These are phyloP conservation scores for Pseudodiploospora longispora DNA, from an alignment of 2,329 filamentous ascomycete genomes.

Conservation along the genomic window DNA sequence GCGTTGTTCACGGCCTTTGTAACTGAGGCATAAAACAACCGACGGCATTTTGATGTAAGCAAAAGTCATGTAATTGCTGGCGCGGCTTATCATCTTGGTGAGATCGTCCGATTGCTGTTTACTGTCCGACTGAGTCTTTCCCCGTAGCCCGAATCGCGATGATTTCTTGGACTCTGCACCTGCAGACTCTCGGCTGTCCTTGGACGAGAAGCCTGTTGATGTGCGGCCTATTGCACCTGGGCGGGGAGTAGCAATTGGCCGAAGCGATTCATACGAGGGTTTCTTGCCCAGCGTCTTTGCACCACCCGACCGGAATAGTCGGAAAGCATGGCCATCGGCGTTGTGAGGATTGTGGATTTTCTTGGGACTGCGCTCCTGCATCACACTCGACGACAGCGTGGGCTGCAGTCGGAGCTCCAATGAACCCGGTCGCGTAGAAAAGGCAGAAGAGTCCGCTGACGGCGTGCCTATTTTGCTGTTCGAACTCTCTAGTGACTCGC, in stretches of 20 bases:
- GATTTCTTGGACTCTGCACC: slow-evolving; percentile 36
- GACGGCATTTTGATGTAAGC: slow-evolving; percentile 92
- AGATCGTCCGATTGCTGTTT: slow-evolving; percentile 75
- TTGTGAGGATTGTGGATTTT: slow-evolving; percentile 42
- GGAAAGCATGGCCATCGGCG: slow-evolving; percentile 41
- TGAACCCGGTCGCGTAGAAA: slow-evolving; percentile 58
- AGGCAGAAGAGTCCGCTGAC: slow-evolving; percentile 35
- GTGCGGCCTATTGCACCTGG: slow-evolving; percentile 36
- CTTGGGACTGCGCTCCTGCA: slow-evolving; percentile 26
- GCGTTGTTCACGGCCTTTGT: slow-evolving; percentile 91
- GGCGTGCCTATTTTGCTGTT: slow-evolving; percentile 28
- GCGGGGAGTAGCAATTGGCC: slow-evolving; percentile 29
- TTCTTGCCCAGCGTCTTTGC: slow-evolving; percentile 42
- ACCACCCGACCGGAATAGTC: slow-evolving; percentile 40
- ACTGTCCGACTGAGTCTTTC: slow-evolving; percentile 41
- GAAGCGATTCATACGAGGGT: slow-evolving; percentile 49
- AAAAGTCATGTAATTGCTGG: slow-evolving; percentile 95
- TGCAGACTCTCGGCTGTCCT: slow-evolving; percentile 28
- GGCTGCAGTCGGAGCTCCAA: slow-evolving; percentile 77
- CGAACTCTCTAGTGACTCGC: slow-evolving; percentile 32
- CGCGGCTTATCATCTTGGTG: slow-evolving; percentile 91
- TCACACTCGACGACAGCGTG: slow-evolving; percentile 58
- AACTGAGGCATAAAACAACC: slow-evolving; percentile 89
- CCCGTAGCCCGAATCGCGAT: slow-evolving; percentile 49
- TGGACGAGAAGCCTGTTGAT: slow-evolving; percentile 36